Evolutionary conservation across 1,284 basidiomycete genomes (phyloP).

Genomic region (Boletus calvinii): DNA sequence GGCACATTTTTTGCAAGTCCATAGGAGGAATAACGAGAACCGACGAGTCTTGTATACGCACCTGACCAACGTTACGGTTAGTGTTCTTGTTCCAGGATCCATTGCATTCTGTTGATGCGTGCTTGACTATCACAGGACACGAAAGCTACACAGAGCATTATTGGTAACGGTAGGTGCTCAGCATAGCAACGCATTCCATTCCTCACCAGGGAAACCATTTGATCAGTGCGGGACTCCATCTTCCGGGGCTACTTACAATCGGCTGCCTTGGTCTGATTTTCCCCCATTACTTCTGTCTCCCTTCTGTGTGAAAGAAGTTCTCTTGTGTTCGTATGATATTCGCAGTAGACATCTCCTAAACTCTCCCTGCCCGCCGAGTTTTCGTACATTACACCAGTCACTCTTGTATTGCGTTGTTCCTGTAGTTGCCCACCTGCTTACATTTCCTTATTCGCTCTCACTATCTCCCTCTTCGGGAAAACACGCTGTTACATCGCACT

Average conservation of each 20-base stretch:
- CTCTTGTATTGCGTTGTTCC: constrained; percentile 3
- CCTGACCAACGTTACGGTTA: constrained; percentile 74
- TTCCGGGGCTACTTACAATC: constrained; percentile 72
- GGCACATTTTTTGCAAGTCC: constrained; percentile 79
- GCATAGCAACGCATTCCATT: constrained; percentile 1
- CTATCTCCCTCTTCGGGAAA: background rate
- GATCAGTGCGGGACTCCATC: constrained; percentile 70
- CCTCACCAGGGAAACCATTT: constrained; percentile 15
- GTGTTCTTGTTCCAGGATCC: constrained; percentile 28
- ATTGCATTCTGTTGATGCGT: background rate
- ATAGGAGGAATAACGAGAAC: constrained; percentile 74
- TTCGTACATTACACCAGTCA: constrained; percentile 12
- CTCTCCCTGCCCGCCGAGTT: background rate
- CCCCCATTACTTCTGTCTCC: background rate
- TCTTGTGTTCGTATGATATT: constrained; percentile 12
- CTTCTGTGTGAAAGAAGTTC: background rate
- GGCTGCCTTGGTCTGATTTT: constrained; percentile 59
- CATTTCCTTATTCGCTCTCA: constrained; percentile 9
- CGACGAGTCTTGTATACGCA: constrained; percentile 76
- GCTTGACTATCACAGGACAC: constrained; percentile 53
- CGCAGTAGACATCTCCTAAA: background rate
- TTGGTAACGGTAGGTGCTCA: constrained; percentile 62
- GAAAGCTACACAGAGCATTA: constrained; percentile 76
- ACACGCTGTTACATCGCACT: background rate
- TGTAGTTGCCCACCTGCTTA: constrained; percentile 1